A percentile compares a stretch with the other conserved stretches of the same genome.
phyloP scores from a whole-genome alignment of 306 rosid genomes.

The Begonia peltatifolia region DNA sequence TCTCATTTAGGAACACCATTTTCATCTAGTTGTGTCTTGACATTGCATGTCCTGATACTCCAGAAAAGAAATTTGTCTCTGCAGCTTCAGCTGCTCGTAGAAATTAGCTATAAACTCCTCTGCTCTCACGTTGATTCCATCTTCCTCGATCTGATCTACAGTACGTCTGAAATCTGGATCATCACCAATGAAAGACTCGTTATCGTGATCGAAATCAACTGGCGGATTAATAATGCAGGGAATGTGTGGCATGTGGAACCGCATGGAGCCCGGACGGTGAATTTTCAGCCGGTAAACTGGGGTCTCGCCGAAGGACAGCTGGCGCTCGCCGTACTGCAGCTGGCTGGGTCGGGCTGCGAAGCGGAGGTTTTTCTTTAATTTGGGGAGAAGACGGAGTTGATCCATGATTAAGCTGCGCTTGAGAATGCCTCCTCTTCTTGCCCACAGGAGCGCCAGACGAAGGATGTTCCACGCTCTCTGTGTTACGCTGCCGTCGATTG shows the following conservation, averaged over 20 bases:
- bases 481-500: conserved; percentile 5
- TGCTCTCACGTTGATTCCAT: conserved; percentile 50
- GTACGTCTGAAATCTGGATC: conserved; percentile 2
- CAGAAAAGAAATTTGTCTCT: conserved; percentile 33
- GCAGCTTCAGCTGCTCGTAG: conserved; percentile 47
- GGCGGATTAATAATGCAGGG: conserved; percentile 50
- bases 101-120: conserved; percentile 82
- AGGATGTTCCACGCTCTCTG: conserved; percentile 54
- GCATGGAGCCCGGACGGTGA: conserved; percentile 43
- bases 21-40: not conserved
- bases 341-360: conserved; percentile 6
- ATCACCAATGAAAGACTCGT: not conserved
- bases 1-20: too few relatives aligned
- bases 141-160: conserved; percentile 13
- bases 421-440: conserved; percentile 60
- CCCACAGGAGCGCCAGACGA: conserved; percentile 55
- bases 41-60: conserved; percentile 14
- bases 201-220: conserved; percentile 47
- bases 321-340: conserved; percentile 46
- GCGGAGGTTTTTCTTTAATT: conserved; percentile 36
- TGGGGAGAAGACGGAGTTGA: conserved; percentile 37
- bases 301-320: conserved; percentile 75
- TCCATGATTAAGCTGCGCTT: conserved; percentile 44
- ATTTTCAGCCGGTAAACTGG: conserved; percentile 44
- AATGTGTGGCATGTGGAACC: conserved; percentile 46